phyloP scores from a whole-genome alignment of 805 yeast species.

The Teunomyces panamensis region DNA sequence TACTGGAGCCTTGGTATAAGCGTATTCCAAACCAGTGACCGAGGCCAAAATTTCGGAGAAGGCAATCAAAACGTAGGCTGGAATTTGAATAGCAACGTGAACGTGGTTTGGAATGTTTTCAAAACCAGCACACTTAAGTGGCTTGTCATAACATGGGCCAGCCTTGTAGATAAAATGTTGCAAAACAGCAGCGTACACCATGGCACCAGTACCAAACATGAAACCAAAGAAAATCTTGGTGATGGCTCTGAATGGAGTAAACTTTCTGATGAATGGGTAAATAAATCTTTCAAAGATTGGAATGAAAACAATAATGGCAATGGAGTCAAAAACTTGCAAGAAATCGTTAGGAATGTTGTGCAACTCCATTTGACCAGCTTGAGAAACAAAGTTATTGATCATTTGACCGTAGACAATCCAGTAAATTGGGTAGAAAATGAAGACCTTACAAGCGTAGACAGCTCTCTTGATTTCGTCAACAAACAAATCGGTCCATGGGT shows the following conservation, averaged over 20 bases:
- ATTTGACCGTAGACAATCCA: conserved; percentile 74
- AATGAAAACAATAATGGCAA: conserved; percentile 72
- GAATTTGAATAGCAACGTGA: conserved; percentile 70
- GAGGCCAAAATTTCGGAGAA: conserved; percentile 77
- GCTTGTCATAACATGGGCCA: conserved; percentile 71
- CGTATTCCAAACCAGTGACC: conserved; percentile 79
- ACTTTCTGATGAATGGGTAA: conserved; percentile 44
- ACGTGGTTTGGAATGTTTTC: conserved; percentile 48
- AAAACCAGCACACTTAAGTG: conserved; percentile 48
- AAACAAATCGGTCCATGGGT: conserved; percentile 63
- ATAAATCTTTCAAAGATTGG: conserved; percentile 64
- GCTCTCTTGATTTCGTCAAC: conserved; percentile 73
- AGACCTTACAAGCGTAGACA: conserved; percentile 68
- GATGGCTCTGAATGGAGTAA: conserved; percentile 62
- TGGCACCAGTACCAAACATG: conserved; percentile 58
- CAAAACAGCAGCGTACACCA: conserved; percentile 74
- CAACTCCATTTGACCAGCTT: conserved; percentile 69
- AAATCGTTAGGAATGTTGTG: conserved; percentile 82
- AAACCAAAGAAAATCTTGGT: conserved; percentile 72
- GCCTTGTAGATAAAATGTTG: conserved; percentile 66
- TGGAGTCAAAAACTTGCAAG: conserved; percentile 71
- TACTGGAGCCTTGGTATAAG: conserved; percentile 78
- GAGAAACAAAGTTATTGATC: conserved; percentile 69
- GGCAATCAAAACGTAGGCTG: conserved; percentile 71
- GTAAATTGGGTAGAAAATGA: conserved; percentile 66